These are phyloP conservation scores for Kluyveromyces marxianus DNA, from an alignment of 1,139 yeast genomes.

Conservation along the genomic window DNA sequence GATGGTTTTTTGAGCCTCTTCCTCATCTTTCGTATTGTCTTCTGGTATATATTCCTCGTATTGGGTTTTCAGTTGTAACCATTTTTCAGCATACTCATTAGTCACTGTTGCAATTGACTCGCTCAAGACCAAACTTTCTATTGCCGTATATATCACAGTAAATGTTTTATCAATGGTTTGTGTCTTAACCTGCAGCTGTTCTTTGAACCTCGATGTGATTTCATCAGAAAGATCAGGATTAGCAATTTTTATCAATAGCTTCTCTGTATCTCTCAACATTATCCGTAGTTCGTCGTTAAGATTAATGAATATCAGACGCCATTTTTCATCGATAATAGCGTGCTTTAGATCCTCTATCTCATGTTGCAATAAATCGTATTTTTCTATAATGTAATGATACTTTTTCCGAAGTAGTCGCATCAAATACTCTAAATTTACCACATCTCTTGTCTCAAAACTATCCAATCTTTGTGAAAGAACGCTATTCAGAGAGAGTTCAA, in stretches of 20 bases:
- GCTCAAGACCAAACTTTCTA: conserved; percentile 33
- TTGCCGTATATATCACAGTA: conserved; percentile 34
- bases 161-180: conserved; percentile 32
- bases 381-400: conserved; percentile 36
- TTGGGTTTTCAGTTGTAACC: conserved; percentile 26
- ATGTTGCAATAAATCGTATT: conserved; percentile 36
- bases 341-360: conserved; percentile 37
- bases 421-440: conserved; percentile 15
- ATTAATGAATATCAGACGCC: conserved; percentile 46
- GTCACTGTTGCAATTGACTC: conserved; percentile 28
- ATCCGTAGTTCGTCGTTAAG: conserved; percentile 36
- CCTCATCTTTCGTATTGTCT: conserved; percentile 10
- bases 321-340: conserved; percentile 45
- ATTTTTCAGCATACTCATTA: conserved; percentile 29
- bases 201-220: conserved; percentile 13
- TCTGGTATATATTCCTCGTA: conserved; percentile 4
- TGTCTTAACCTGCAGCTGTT: conserved; percentile 24
- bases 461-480: conserved; percentile 51
- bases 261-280: conserved; percentile 30
- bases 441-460: conserved; percentile 22
- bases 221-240: conserved; percentile 8
- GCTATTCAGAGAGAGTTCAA: conserved; percentile 45
- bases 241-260: conserved; percentile 22
- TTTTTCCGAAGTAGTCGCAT: conserved; percentile 32
- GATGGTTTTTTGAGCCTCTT: neutral